Percentiles rank a stretch among this genome's conserved stretches.
These are phyloP conservation scores for Allomyces macrogynus DNA, from an alignment of 192 early-diverging fungal genomes.

Conservation along the genomic window DNA sequence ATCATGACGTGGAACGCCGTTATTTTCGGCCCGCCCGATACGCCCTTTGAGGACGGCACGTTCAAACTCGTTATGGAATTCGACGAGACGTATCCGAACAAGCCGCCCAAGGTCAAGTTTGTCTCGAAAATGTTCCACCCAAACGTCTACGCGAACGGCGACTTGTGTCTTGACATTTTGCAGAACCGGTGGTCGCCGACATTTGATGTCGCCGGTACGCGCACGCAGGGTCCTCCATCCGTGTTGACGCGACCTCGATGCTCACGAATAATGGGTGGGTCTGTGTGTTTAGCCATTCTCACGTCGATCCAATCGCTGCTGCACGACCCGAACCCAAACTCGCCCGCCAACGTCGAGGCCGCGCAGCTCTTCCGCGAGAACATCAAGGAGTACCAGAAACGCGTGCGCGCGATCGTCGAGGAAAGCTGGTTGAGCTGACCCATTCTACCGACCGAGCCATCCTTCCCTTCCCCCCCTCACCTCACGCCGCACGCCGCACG, in stretches of 20 bases:
- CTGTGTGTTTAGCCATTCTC: conserved; percentile 75
- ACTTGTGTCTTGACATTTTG: conserved; percentile 92
- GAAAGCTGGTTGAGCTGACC: conserved; percentile 39
- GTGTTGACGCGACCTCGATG: no score
- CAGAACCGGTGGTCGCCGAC: conserved; percentile 97
- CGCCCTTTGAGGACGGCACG: conserved; percentile 93
- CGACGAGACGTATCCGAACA: conserved; percentile 95
- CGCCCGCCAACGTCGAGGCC: conserved; percentile 91
- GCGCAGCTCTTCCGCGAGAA: conserved; percentile 83
- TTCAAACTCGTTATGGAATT: conserved; percentile 87
- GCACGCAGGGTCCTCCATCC: no score
- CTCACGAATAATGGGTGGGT: no score
- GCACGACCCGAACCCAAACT: conserved; percentile 93
- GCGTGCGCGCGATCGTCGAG: conserved; percentile 82
- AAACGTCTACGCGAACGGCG: conserved; percentile 91
- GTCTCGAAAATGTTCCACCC: conserved; percentile 95
- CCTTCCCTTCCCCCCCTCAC: no score
- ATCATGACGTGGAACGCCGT: conserved; percentile 98
- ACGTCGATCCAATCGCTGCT: conserved; percentile 88
- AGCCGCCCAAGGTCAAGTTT: conserved; percentile 87
- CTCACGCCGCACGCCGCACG: no score
- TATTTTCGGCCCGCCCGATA: conserved; percentile 90
- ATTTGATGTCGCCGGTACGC: conserved; percentile 52
- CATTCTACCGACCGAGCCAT: neutral
- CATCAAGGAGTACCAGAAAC: conserved; percentile 74